phyloP scores from a whole-genome alignment of 306 rosid species.

The Casuarina cunninghamiana region DNA sequence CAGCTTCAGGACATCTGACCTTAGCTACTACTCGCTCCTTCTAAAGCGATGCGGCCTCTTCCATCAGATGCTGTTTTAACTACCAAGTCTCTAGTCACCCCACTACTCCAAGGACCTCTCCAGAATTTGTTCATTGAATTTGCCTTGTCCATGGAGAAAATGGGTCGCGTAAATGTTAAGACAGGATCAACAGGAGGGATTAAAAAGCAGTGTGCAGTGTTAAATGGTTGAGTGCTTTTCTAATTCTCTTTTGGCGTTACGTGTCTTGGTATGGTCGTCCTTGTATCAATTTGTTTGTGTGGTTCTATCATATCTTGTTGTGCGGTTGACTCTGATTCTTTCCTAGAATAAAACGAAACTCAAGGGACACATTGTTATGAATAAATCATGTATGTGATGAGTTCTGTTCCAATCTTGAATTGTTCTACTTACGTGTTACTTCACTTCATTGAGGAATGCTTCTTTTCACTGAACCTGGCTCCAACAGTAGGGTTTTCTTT shows the following conservation, averaged over 20 bases:
- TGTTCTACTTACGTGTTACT: no score
- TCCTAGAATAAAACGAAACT: background rate
- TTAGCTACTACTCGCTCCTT: conserved; percentile 54
- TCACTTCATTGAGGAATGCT: no score
- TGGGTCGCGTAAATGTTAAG: conserved; percentile 66
- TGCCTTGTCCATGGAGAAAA: conserved; percentile 69
- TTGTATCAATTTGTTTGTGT: background rate
- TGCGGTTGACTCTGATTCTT: background rate
- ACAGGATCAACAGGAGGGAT: conserved; percentile 79
- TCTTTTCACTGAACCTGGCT: no score
- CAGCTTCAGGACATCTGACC: conserved; percentile 78
- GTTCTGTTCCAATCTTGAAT: background rate
- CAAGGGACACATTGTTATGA: background rate
- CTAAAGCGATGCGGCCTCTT: conserved; percentile 76
- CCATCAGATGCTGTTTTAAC: conserved; percentile 72
- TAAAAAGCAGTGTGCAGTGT: conserved; percentile 71
- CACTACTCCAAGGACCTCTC: conserved; percentile 53
- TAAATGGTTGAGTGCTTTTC: conserved; percentile 41
- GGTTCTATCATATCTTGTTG: background rate
- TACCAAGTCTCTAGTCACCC: conserved; percentile 42
- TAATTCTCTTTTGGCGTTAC: background rate
- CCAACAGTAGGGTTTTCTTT: no score
- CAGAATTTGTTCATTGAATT: conserved; percentile 57
- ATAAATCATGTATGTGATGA: background rate
- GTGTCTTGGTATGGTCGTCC: background rate